These are phyloP conservation scores for Sarocladiaceae sp. DNA, from an alignment of 2,329 filamentous ascomycete genomes.

Conservation along the genomic window DNA sequence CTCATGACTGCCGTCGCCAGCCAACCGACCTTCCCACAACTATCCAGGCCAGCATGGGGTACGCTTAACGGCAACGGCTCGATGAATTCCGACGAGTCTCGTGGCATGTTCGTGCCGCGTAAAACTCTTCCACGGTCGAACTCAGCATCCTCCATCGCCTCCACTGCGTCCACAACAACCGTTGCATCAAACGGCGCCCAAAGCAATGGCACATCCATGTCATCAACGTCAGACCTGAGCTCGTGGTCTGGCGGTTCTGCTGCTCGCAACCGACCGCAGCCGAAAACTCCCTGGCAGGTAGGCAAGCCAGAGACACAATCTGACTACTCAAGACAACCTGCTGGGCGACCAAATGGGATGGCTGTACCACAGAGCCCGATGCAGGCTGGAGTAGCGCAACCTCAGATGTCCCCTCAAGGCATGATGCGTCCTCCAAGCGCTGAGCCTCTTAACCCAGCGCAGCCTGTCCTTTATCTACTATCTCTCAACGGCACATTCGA, in stretches of 20 bases:
- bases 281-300: conserved; percentile 43
- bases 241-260: conserved; percentile 39
- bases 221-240: conserved; percentile 40
- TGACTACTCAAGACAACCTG: conserved; percentile 41
- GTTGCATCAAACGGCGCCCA: conserved; percentile 55
- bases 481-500: conserved; percentile 97
- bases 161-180: conserved; percentile 55
- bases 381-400: conserved; percentile 23
- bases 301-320: conserved; percentile 40
- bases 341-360: conserved; percentile 38
- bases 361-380: conserved; percentile 24
- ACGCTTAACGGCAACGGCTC: conserved; percentile 53
- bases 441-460: conserved; percentile 55
- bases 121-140: conserved; percentile 82
- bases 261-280: conserved; percentile 44
- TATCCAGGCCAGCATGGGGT: conserved; percentile 60
- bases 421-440: conserved; percentile 53
- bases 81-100: conserved; percentile 77
- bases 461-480: conserved; percentile 76
- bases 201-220: conserved; percentile 52
- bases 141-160: conserved; percentile 64
- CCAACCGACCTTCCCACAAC: conserved; percentile 56
- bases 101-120: conserved; percentile 83
- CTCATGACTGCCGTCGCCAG: conserved; percentile 64
- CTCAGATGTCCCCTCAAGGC: conserved; percentile 35